Evolutionary conservation across 495 filamentous ascomycete species (phyloP), one percentile per base, ranked within the genome.

Genomic region (Thermothielavioides terrestris): DNA sequence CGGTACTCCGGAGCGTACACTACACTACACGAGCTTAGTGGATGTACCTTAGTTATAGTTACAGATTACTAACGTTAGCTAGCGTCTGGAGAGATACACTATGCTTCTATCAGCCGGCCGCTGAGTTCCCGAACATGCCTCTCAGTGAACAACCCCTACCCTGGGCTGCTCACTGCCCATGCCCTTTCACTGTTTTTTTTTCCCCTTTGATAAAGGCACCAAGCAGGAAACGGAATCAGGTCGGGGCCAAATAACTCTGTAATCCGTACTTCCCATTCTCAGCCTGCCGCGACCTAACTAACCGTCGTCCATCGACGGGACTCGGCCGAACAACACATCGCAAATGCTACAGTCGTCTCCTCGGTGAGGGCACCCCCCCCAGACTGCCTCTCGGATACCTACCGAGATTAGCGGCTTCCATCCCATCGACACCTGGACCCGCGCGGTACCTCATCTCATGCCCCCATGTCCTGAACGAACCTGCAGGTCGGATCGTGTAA

Each of bases 401-500:
- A 23, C 39, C 31, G 22, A 28, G 28, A 44, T 25, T 45, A 8
- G 18, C n/a, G n/a, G n/a, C n/a, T n/a, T 39, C 42, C 23, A 35
- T 17, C 30, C 39, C 52, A 6, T 27, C 45, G 36, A 37, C 41
- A 41, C 40, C 52, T 45, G 52, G 43, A 43, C 42, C 4, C 27
- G 9, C 21, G n/a, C 43, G 12, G 27, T 9, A 38, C 18, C 44
- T n/a, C n/a, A n/a, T n/a, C 17, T 54, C 15, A 42, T 8, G 25
- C 26, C 52, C 40, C n/a, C n/a, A n/a, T n/a, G n/a, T n/a, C n/a
- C n/a, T n/a, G 41, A 36, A 42, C 46, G 26, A 46, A 21, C 18
- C 42, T 50, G 46, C 46, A 55, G 26, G 42, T 30, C 25, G 42
- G 41, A 45, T 50, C 40, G 46, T 46, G 31, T 42, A 34, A 49